These are phyloP conservation scores for Apophysomyces trapeziformis DNA, from an alignment of 371 early-diverging fungal genomes.

Conservation along the genomic window DNA sequence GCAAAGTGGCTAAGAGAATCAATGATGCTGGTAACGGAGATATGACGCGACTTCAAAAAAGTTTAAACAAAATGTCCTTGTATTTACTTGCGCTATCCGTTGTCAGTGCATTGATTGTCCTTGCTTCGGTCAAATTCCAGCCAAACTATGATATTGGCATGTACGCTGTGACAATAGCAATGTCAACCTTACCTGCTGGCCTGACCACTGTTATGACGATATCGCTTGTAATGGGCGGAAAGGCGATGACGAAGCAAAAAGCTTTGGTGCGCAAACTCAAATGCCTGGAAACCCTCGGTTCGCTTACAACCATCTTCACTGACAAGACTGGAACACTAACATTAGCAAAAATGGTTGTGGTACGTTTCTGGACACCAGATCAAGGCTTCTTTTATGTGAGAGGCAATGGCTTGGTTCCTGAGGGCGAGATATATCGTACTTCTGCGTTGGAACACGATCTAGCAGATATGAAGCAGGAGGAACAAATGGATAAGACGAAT, in stretches of 20 bases:
- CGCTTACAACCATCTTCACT: slow-evolving; percentile 90
- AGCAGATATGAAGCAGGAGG: slow-evolving; percentile 14
- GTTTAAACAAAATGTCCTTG: slow-evolving; percentile 73
- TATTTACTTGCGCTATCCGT: slow-evolving; percentile 61
- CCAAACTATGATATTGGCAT: slow-evolving; percentile 44
- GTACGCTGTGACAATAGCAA: slow-evolving; percentile 48
- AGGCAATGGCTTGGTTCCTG: slow-evolving; percentile 67
- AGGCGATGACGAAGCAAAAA: slow-evolving; percentile 42
- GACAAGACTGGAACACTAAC: slow-evolving; percentile 75
- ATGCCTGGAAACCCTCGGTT: slow-evolving; percentile 91
- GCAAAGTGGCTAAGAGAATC: slow-evolving; percentile 84
- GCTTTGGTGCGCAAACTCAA: slow-evolving; percentile 82
- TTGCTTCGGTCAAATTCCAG: slow-evolving; percentile 64
- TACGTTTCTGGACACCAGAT: slow-evolving; percentile 69
- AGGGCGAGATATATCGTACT: slow-evolving; percentile 59
- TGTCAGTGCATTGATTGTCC: slow-evolving; percentile 56
- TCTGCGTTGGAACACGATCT: slow-evolving; percentile 16
- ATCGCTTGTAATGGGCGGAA: slow-evolving; percentile 43
- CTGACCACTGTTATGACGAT: slow-evolving; percentile 48
- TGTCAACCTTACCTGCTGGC: slow-evolving; percentile 46
- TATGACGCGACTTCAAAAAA: slow-evolving; percentile 79
- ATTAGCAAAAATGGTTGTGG: slow-evolving; percentile 75
- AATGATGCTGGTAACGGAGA: slow-evolving; percentile 62
- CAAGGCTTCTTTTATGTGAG: slow-evolving; percentile 66
- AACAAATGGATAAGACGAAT: slow-evolving; percentile 21